These are phyloP conservation scores for Fusarium poae DNA, from an alignment of 2,329 filamentous ascomycete genomes.

Conservation along the genomic window DNA sequence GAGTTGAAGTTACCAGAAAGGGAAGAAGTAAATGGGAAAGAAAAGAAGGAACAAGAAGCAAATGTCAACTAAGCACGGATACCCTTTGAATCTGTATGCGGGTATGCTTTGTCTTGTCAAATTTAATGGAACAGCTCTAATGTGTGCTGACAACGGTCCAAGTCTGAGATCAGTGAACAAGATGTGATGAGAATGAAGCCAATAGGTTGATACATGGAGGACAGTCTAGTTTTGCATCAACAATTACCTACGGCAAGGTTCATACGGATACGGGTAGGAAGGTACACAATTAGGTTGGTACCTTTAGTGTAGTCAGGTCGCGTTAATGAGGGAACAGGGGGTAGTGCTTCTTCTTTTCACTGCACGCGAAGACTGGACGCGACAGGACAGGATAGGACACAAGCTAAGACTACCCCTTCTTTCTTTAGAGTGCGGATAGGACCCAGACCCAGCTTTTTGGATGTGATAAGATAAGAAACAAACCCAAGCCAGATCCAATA, in stretches of 20 bases:
- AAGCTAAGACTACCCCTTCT: constrained; percentile 6
- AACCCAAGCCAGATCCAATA: background rate
- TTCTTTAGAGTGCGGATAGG: background rate
- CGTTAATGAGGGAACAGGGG: constrained; percentile 35
- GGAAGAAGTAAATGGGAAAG: background rate
- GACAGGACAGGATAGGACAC: background rate
- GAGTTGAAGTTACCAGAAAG: constrained; percentile 25
- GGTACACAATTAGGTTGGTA: constrained; percentile 30
- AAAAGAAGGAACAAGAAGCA: constrained; percentile 3
- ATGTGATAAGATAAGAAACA: constrained; percentile 38
- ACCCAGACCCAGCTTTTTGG: background rate
- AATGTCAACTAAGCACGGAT: constrained; percentile 9
- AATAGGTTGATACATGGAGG: constrained; percentile 25
- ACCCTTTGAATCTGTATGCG: background rate
- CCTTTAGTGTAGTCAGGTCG: constrained; percentile 18
- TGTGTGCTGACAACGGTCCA: constrained; percentile 24
- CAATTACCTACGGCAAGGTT: constrained; percentile 16
- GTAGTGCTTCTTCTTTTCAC: constrained; percentile 1
- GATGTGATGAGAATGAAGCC: constrained; percentile 21
- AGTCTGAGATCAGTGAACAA: constrained; percentile 19
- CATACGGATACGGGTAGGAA: constrained; percentile 24
- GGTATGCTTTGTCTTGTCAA: constrained; percentile 1
- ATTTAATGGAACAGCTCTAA: constrained; percentile 5
- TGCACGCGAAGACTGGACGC: constrained; percentile 38
- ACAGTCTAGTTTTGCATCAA: constrained; percentile 33